Conservation (phyloP, 73 alveolate species). For the Paramecium sexaurelia region DNA sequence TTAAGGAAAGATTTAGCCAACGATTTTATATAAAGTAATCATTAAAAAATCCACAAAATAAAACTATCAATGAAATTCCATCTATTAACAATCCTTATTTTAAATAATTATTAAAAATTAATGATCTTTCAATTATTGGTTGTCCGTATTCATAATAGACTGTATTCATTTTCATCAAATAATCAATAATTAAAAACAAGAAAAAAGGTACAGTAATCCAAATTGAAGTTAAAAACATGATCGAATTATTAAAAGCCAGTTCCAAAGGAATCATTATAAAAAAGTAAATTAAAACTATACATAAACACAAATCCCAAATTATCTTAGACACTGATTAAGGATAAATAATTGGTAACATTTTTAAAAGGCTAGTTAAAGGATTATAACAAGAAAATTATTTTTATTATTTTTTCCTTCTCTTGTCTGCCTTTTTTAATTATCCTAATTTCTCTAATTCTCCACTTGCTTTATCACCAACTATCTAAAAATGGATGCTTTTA, state of each 20-base stretch:
- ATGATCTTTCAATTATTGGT: slow-evolving; percentile 14
- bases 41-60: slow-evolving; percentile 7
- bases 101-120: neutral
- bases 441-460: slow-evolving; percentile 13
- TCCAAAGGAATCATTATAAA: slow-evolving; percentile 42
- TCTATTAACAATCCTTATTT: slow-evolving; percentile 19
- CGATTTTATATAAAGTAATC: neutral
- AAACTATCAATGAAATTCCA: neutral
- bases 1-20: neutral
- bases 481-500: neutral
- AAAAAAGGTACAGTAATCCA: neutral
- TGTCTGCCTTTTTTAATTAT: neutral
- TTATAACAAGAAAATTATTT: neutral
- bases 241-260: neutral
- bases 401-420: neutral
- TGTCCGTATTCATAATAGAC: slow-evolving; percentile 45
- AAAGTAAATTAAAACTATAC: slow-evolving; percentile 22
- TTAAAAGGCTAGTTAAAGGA: neutral
- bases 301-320: slow-evolving; percentile 4
- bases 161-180: slow-evolving; percentile 32
- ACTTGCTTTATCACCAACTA: slow-evolving; percentile 45
- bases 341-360: neutral
- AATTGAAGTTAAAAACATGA: neutral
- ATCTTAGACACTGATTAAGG: slow-evolving; percentile 21
- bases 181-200: neutral